A percentile compares a stretch with the other conserved stretches of the same genome.
Evolutionary conservation across 768 basidiomycete species (phyloP).

Genomic region (Hypsizygus marmoreus): DNA sequence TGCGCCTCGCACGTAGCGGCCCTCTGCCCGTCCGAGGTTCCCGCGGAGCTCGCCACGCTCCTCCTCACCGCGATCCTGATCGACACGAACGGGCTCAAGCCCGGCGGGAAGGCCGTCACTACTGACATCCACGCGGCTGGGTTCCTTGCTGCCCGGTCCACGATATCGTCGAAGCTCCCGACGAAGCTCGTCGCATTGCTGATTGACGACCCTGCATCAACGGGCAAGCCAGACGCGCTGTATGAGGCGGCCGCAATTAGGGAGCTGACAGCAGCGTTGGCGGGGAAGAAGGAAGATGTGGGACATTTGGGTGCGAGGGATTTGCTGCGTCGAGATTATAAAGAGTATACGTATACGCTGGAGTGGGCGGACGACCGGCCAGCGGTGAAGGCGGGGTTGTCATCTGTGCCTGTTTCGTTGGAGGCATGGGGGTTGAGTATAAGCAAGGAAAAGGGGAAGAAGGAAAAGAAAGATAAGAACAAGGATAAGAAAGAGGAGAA

Average conservation of each 20-base stretch:
- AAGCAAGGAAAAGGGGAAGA: too few relatives aligned
- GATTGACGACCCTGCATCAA: conserved; percentile 7
- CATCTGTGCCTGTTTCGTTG: conserved; percentile 78
- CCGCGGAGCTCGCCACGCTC: conserved; percentile 72
- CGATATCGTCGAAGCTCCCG: conserved; percentile 34
- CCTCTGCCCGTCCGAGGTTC: conserved; percentile 41
- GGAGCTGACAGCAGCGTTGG: conserved; percentile 49
- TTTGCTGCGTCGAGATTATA: conserved; percentile 93
- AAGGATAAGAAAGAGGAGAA: too few relatives aligned
- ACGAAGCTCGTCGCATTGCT: conserved; percentile 14
- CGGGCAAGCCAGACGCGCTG: conserved; percentile 32
- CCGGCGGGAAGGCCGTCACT: conserved; percentile 72
- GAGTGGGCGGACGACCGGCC: conserved; percentile 36
- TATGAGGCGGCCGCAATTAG: conserved; percentile 45
- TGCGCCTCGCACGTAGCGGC: conserved; percentile 64
- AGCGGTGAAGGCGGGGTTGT: conserved; percentile 68
- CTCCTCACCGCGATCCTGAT: conserved; percentile 80
- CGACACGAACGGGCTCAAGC: conserved; percentile 82
- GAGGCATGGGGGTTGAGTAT: conserved; percentile 59
- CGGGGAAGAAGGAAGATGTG: conserved; percentile 65
- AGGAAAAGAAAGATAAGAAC: too few relatives aligned
- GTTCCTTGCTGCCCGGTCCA: conserved; percentile 64
- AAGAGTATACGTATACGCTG: conserved; percentile 69
- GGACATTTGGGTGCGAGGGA: conserved; percentile 70
- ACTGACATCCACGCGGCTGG: conserved; percentile 65